Evolutionary conservation across 805 yeast genomes (phyloP).

Genomic region (Suhomyces sp.): DNA sequence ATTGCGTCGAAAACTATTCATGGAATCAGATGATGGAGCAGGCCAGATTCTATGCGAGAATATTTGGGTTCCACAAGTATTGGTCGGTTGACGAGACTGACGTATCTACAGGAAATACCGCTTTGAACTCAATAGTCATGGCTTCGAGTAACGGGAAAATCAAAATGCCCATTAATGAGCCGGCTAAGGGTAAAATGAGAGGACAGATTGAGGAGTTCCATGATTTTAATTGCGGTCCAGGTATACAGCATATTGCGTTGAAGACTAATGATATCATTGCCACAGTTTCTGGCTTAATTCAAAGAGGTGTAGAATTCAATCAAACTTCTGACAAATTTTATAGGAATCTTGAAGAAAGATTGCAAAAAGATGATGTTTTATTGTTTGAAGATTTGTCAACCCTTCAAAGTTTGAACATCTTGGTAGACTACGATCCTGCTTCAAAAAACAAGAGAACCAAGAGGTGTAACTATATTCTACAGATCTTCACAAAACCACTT

Average conservation of each 20-base stretch:
- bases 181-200: constrained; percentile 61
- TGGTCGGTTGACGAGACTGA: constrained; percentile 85
- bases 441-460: constrained; percentile 21
- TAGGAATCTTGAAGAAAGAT: constrained; percentile 41
- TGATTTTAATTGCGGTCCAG: constrained; percentile 74
- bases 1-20: constrained; percentile 74
- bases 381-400: constrained; percentile 52
- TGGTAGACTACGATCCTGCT: constrained; percentile 73
- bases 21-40: constrained; percentile 64
- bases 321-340: constrained; percentile 59
- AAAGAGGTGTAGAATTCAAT: constrained; percentile 72
- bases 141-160: constrained; percentile 60
- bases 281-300: constrained; percentile 50
- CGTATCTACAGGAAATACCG: constrained; percentile 66
- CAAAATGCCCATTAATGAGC: constrained; percentile 85
- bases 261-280: constrained; percentile 57
- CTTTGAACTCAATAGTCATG: constrained; percentile 75
- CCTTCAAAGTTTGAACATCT: constrained; percentile 52
- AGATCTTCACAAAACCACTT: constrained; percentile 74
- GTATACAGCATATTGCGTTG: constrained; percentile 81
- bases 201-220: constrained; percentile 83
- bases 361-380: constrained; percentile 41
- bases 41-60: constrained; percentile 57
- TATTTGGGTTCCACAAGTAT: constrained; percentile 71
- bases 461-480: constrained; percentile 66